Evolutionary conservation across 2,329 filamentous ascomycete species (phyloP).

Genomic region (Triangularia setosa): DNA sequence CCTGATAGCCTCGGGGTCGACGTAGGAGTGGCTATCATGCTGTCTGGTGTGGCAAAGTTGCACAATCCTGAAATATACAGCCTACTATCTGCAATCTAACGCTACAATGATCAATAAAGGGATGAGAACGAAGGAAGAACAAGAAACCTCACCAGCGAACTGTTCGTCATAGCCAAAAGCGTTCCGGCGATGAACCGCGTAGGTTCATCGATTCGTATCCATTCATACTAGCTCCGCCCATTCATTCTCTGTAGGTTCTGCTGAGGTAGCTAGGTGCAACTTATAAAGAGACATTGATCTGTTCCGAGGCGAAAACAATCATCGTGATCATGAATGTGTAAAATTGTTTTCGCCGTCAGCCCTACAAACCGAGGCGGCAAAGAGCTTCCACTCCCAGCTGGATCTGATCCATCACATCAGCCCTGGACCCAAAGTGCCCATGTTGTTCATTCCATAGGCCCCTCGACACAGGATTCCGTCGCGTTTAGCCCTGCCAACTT

Average conservation of each 20-base stretch:
- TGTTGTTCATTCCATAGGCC: neutral
- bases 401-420: neutral
- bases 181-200: no score
- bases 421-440: neutral
- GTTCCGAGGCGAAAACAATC: neutral
- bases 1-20: no score
- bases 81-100: no score
- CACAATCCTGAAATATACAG: no score
- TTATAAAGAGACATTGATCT: neutral
- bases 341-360: neutral
- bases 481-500: neutral
- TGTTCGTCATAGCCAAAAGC: no score
- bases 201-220: neutral
- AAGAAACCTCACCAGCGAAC: no score
- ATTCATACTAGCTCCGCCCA: neutral
- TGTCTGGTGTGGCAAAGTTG: no score
- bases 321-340: neutral
- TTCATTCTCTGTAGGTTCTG: neutral
- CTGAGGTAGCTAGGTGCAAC: neutral
- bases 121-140: no score
- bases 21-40: no score
- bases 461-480: neutral
- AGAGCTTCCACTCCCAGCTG: no score
- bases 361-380: neutral
- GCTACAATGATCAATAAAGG: no score